phyloP scores from a whole-genome alignment of 768 basidiomycete genomes.

The Xerocomellus amylosporus region DNA sequence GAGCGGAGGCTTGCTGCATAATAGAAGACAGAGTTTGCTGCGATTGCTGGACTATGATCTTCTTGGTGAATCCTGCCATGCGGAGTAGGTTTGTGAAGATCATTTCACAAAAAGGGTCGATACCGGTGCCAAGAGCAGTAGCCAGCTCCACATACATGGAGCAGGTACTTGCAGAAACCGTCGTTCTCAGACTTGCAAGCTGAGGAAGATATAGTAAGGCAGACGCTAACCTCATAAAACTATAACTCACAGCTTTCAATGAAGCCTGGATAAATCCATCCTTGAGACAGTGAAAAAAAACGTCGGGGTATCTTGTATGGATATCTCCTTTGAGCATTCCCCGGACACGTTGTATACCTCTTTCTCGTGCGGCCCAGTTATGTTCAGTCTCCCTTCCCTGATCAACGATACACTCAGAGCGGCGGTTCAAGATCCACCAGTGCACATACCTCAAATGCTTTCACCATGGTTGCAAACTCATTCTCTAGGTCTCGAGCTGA shows the following conservation, averaged over 20 bases:
- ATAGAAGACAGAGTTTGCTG: conserved; percentile 70
- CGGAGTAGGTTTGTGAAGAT: conserved; percentile 74
- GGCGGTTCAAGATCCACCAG: not conserved
- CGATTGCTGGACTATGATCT: conserved; percentile 82
- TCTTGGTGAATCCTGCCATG: conserved; percentile 91
- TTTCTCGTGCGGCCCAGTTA: conserved; percentile 87
- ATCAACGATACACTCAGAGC: conserved; percentile 1
- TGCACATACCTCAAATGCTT: conserved; percentile 70
- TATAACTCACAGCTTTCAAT: conserved; percentile 69
- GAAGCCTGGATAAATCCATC: conserved; percentile 78
- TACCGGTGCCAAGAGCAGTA: conserved; percentile 53
- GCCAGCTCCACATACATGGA: conserved; percentile 75
- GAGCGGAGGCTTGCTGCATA: conserved; percentile 65
- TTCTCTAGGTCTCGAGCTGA: conserved; percentile 81
- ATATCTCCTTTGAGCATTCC: conserved; percentile 90
- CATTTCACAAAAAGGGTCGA: conserved; percentile 81
- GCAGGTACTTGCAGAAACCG: conserved; percentile 77
- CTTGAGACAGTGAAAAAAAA: conserved; percentile 73
- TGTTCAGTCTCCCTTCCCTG: conserved; percentile 97
- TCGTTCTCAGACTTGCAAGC: conserved; percentile 89
- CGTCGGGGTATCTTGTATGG: conserved; percentile 66
- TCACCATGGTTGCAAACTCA: conserved; percentile 78
- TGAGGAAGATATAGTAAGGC: conserved; percentile 30
- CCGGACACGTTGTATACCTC: conserved; percentile 70
- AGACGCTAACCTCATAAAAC: not conserved